A percentile compares a stretch with the other conserved stretches of the same genome.
These are phyloP conservation scores for Suillus placidus DNA, from an alignment of 768 basidiomycete genomes.

Conservation along the genomic window DNA sequence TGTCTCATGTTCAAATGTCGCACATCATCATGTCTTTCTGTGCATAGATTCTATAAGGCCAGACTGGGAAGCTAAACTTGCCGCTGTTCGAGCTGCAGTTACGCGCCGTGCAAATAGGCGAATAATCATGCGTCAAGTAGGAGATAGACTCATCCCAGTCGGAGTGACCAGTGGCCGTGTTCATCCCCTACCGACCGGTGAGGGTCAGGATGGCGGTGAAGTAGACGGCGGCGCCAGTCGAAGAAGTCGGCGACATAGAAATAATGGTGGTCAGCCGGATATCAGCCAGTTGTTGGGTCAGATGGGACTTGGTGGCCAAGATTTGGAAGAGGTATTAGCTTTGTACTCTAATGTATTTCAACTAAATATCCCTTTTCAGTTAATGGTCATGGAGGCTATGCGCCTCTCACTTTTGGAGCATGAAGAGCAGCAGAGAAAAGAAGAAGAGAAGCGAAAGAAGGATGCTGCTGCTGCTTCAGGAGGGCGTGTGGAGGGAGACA, in stretches of 20 bases:
- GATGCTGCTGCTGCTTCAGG: slow-evolving; percentile 30
- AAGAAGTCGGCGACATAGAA: slow-evolving; percentile 54
- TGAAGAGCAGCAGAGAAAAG: slow-evolving; percentile 86
- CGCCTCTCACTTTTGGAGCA: slow-evolving; percentile 91
- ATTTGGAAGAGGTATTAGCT: slow-evolving; percentile 82
- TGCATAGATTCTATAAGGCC: slow-evolving; percentile 89
- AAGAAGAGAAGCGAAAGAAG: slow-evolving; percentile 68
- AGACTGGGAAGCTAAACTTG: slow-evolving; percentile 97
- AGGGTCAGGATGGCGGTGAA: slow-evolving; percentile 49
- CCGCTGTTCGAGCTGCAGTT: slow-evolving; percentile 92
- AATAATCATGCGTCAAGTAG: slow-evolving; percentile 98
- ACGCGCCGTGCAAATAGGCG: slow-evolving; percentile 93
- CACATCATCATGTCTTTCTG: slow-evolving; percentile 14
- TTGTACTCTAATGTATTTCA: slow-evolving; percentile 14
- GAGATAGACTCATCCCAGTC: slow-evolving; percentile 95
- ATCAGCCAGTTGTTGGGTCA: slow-evolving; percentile 61
- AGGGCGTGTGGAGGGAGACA: slow-evolving; percentile 35
- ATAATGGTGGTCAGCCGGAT: slow-evolving; percentile 51
- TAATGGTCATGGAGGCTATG: slow-evolving; percentile 99
- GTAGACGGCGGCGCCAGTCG: slow-evolving; percentile 44
- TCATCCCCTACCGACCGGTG: slow-evolving; percentile 63
- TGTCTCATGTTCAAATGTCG: slow-evolving; percentile 13
- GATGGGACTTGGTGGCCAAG: slow-evolving; percentile 80
- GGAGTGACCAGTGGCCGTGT: slow-evolving; percentile 91
- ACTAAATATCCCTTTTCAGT: slow-evolving; percentile 44